Conservation (phyloP, 2,329 filamentous ascomycete species). For the Thermothelomyces thermophilus region DNA sequence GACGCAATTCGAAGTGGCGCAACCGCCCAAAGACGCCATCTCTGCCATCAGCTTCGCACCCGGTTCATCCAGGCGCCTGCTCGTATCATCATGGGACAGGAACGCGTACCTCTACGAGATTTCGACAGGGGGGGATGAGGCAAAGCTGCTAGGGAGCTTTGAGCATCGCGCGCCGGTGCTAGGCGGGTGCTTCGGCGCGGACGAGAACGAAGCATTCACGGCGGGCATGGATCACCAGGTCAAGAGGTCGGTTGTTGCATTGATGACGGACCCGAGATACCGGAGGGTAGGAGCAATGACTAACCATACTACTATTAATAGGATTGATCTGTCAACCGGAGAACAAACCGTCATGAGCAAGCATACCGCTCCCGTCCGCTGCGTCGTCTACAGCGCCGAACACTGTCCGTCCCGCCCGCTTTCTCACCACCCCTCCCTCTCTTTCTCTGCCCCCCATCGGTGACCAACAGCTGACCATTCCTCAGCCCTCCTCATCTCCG, state of each 20-base stretch:
- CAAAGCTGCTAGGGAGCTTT: conserved; percentile 63
- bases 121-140: conserved; percentile 50
- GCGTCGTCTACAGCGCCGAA: conserved; percentile 71
- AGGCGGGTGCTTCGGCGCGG: conserved; percentile 82
- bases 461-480: neutral
- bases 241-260: conserved; percentile 50
- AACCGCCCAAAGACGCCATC: conserved; percentile 79
- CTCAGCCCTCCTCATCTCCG: conserved; percentile 69
- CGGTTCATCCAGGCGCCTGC: conserved; percentile 62
- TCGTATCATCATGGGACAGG: conserved; percentile 94
- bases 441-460: neutral
- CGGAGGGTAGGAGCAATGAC: neutral
- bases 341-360: conserved; percentile 69
- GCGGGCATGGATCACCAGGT: conserved; percentile 85
- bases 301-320: conserved; percentile 23
- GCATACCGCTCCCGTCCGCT: conserved; percentile 73
- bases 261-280: neutral
- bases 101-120: conserved; percentile 86
- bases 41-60: conserved; percentile 83
- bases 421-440: neutral
- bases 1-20: conserved; percentile 74
- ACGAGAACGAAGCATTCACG: conserved; percentile 76
- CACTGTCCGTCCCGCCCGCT: conserved; percentile 59
- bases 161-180: conserved; percentile 81
- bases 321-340: conserved; percentile 63